phyloP scores from a whole-genome alignment of 352 stramenopile genomes.

The Globisporangium cederbergense region DNA sequence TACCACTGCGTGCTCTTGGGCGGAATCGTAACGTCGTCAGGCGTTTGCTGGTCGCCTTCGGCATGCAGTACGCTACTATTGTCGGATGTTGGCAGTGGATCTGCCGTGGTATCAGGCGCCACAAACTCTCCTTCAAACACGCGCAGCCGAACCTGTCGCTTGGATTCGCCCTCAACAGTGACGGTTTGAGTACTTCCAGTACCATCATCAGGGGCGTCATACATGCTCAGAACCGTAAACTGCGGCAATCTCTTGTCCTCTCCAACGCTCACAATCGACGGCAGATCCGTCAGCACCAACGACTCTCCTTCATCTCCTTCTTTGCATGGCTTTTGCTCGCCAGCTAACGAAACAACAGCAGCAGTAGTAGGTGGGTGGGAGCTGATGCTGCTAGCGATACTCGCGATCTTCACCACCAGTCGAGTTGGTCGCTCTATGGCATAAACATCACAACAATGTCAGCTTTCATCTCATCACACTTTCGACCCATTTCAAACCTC shows the following conservation, averaged over 20 bases:
- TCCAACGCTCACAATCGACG: conserved; percentile 11
- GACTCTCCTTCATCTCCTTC: background rate
- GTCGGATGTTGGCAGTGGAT: background rate
- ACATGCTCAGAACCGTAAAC: conserved; percentile 16
- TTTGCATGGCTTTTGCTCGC: conserved; percentile 5
- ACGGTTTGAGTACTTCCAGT: background rate
- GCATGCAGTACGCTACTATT: background rate
- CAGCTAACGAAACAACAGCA: background rate
- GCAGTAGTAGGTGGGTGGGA: conserved; percentile 1
- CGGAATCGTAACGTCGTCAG: background rate
- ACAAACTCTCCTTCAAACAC: conserved; percentile 34
- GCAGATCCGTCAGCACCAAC: conserved; percentile 11
- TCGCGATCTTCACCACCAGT: conserved; percentile 15
- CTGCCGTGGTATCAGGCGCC: background rate
- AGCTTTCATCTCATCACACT: background rate
- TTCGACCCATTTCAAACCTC: background rate
- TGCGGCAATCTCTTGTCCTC: conserved; percentile 21
- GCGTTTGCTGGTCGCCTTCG: background rate
- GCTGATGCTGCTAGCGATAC: background rate
- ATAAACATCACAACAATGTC: background rate
- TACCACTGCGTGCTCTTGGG: conserved; percentile 20
- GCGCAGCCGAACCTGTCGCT: conserved; percentile 29
- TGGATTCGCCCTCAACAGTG: conserved; percentile 32
- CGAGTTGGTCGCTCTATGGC: conserved; percentile 11
- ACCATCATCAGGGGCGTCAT: background rate